Evolutionary conservation across 495 filamentous ascomycete genomes (phyloP).

Genomic region (Penicillium arizonense): DNA sequence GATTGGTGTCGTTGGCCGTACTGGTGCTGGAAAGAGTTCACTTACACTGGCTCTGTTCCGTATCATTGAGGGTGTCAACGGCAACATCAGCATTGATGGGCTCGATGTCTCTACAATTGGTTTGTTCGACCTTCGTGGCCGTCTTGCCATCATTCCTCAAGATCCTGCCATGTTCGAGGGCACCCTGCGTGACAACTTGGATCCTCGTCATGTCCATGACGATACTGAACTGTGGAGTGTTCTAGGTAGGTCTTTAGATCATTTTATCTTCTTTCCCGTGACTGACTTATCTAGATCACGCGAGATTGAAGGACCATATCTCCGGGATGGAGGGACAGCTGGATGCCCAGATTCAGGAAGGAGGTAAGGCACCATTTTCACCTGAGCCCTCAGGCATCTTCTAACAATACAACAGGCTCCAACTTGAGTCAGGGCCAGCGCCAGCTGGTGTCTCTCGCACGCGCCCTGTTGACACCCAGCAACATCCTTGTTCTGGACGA

Average conservation of each 20-base stretch:
- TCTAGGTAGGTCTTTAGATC: conserved; percentile 61
- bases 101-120: conserved; percentile 90
- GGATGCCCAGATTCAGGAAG: conserved; percentile 90
- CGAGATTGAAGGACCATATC: conserved; percentile 88
- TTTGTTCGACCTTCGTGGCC: conserved; percentile 80
- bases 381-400: conserved; percentile 5
- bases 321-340: conserved; percentile 83
- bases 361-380: conserved; percentile 58
- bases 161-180: conserved; percentile 98
- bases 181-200: conserved; percentile 91
- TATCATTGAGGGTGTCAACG: conserved; percentile 83
- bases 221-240: conserved; percentile 98
- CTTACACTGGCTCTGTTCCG: conserved; percentile 92
- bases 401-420: conserved; percentile 40
- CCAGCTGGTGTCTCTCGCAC: conserved; percentile 88
- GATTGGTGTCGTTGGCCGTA: conserved; percentile 95
- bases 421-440: conserved; percentile 68
- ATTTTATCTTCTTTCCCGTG: conserved; percentile 6
- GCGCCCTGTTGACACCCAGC: conserved; percentile 89
- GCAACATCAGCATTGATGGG: conserved; percentile 83
- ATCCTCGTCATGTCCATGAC: conserved; percentile 92
- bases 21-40: conserved; percentile 95
- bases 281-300: conserved; percentile 65
- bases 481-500: conserved; percentile 98
- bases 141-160: conserved; percentile 96